Base-by-base conservation (phyloP, 768 basidiomycete species). In the Arthromyces matolae region DNA sequence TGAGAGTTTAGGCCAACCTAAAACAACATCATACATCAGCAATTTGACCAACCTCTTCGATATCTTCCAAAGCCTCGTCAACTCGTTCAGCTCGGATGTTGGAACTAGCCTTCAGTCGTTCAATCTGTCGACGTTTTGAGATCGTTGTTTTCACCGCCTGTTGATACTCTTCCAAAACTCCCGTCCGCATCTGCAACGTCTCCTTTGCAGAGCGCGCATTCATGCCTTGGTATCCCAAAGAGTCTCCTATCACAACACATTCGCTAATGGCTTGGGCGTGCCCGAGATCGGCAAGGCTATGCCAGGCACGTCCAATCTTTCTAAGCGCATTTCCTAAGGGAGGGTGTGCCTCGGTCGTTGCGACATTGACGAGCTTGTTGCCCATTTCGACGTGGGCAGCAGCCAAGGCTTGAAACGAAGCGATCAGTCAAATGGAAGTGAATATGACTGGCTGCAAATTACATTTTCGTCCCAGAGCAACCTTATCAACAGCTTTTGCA, bases 141-240 rank as follows among this genome's bases (percentile, higher is more conserved):
- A 98, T 96, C 8, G 92, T 87, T 9, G 83, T 80, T 64, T 97
- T 98, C 19, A 92, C 92, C 2, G 95, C 94, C 8, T 84, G 76
- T 52, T 96, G 93, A 49, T 94, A 91, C 64, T 98, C 96, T 60
- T 98, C 95, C 51, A 97, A 71, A 8, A 96, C 91, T 7, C 81
- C 80, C 0, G 92, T 90, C 8, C 96, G 84, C 73, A 93, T 91
- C 44, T 83, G 78, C 8, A 98, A 69, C 0, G 96, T 94, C 65
- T 95, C 93, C 64, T 96, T 97, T 1, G 96, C 96, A 16, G 94
- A 91, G 36, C 88, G 79, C n/a, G 96, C 93, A 60, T 99, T 98
- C 70, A 94, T 76, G 16, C 93, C 90, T 66, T 98, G 94, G 66
- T 99, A 99, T 2, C 93, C 93, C 43, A 98, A 71, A 0, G 92